phyloP scores from a whole-genome alignment of 2,329 filamentous ascomycete species.

The Paracamarosporium sp. region DNA sequence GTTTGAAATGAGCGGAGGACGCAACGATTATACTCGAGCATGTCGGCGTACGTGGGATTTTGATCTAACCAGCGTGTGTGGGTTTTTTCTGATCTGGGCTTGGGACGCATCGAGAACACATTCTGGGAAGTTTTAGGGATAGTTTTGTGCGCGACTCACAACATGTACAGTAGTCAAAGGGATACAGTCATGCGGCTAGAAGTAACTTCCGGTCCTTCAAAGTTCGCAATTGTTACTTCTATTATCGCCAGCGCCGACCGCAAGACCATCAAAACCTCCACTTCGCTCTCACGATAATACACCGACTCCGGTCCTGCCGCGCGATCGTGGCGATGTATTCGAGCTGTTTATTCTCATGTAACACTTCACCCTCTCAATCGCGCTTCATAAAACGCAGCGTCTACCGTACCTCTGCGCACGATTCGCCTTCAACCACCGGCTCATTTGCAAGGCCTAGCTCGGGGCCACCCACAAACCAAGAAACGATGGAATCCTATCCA shows the following conservation, averaged over 20 bases:
- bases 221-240: neutral
- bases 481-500: neutral
- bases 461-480: neutral
- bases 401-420: neutral
- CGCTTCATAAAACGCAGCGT: neutral
- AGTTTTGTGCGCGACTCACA: neutral
- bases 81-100: neutral
- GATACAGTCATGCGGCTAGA: neutral
- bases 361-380: neutral
- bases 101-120: neutral
- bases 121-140: no score
- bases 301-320: neutral
- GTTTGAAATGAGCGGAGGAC: neutral
- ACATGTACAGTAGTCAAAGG: neutral
- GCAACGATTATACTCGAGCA: neutral
- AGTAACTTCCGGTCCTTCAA: neutral
- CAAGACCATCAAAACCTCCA: neutral
- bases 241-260: neutral
- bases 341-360: neutral
- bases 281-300: neutral
- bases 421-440: neutral
- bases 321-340: neutral
- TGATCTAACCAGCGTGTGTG: neutral
- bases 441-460: neutral
- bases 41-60: neutral